Evolutionary conservation across 192 early-diverging fungal genomes (phyloP).

Genomic region (Coemansia reversa): DNA sequence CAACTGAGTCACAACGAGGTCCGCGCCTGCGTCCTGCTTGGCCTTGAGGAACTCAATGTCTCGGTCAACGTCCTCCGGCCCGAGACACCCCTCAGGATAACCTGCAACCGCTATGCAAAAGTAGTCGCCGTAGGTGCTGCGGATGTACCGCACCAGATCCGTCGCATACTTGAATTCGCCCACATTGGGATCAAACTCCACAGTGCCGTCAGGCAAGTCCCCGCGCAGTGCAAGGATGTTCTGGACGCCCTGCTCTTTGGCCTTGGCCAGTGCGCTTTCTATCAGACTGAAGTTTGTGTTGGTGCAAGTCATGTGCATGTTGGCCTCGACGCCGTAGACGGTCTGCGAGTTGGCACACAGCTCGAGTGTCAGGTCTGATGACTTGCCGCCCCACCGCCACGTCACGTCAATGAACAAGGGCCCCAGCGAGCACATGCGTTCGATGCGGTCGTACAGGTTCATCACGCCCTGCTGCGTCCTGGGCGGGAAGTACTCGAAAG

Average conservation of each 20-base stretch:
- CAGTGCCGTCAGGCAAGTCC: constrained; percentile 84
- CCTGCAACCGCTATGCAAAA: constrained; percentile 97
- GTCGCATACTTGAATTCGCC: constrained; percentile 84
- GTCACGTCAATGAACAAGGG: constrained; percentile 82
- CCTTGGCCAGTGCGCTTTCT: constrained; percentile 80
- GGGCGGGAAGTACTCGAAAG: constrained; percentile 98
- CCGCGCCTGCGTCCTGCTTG: constrained; percentile 91
- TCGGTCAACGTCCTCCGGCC: constrained; percentile 68
- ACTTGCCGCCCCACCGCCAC: constrained; percentile 93
- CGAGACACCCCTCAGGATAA: constrained; percentile 93
- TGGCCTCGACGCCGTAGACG: constrained; percentile 92
- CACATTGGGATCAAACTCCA: constrained; percentile 78
- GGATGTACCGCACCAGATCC: constrained; percentile 91
- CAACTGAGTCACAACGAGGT: constrained; percentile 91
- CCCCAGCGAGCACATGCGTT: constrained; percentile 91
- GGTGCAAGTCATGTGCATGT: constrained; percentile 98
- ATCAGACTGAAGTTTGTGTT: constrained; percentile 93
- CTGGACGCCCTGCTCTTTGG: constrained; percentile 90
- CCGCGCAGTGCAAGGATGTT: constrained; percentile 97
- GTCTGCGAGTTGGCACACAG: constrained; percentile 86
- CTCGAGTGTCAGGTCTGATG: constrained; percentile 84
- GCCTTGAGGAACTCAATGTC: constrained; percentile 81
- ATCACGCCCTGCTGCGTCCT: constrained; percentile 91
- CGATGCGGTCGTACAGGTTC: constrained; percentile 96
- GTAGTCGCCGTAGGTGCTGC: constrained; percentile 85